Conservation (phyloP, 768 basidiomycete genomes). For the Thelephora ganbajun region DNA sequence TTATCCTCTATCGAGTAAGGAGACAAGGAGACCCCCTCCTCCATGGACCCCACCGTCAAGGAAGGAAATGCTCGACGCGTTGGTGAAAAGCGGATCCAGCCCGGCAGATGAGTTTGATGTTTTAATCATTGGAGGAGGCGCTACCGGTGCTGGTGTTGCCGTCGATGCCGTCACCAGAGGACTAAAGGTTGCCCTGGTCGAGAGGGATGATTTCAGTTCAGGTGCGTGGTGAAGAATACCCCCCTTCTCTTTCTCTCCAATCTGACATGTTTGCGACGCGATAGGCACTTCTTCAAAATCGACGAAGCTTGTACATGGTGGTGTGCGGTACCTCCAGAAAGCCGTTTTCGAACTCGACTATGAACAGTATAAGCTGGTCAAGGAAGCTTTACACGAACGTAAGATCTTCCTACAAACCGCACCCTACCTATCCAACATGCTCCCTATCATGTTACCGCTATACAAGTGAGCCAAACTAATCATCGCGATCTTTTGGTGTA, state of each 20-base stretch:
- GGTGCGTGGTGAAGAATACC: constrained; percentile 31
- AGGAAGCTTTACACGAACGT: constrained; percentile 89
- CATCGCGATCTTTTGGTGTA: not conserved
- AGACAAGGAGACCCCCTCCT: constrained; percentile 58
- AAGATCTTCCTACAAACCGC: constrained; percentile 91
- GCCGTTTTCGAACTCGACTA: constrained; percentile 93
- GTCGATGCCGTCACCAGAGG: constrained; percentile 90
- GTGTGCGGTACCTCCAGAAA: constrained; percentile 95
- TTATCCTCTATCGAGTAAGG: constrained; percentile 48
- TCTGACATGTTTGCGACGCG: not conserved
- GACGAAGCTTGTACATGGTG: constrained; percentile 96
- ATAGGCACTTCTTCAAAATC: constrained; percentile 92
- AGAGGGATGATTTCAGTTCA: constrained; percentile 82
- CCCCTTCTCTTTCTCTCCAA: not conserved
- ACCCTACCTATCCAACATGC: constrained; percentile 82
- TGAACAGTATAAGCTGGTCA: constrained; percentile 91
- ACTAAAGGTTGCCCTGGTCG: constrained; percentile 84
- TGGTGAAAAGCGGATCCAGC: constrained; percentile 36
- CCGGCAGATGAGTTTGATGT: constrained; percentile 50
- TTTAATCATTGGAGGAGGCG: constrained; percentile 84
- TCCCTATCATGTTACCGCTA: constrained; percentile 94
- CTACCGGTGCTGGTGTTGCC: constrained; percentile 93
- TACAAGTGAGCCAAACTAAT: constrained; percentile 51
- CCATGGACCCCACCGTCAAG: constrained; percentile 69
- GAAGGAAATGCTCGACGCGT: constrained; percentile 45